Conservation (phyloP, 1,284 basidiomycete species). For the Trichosporon ovoides region DNA sequence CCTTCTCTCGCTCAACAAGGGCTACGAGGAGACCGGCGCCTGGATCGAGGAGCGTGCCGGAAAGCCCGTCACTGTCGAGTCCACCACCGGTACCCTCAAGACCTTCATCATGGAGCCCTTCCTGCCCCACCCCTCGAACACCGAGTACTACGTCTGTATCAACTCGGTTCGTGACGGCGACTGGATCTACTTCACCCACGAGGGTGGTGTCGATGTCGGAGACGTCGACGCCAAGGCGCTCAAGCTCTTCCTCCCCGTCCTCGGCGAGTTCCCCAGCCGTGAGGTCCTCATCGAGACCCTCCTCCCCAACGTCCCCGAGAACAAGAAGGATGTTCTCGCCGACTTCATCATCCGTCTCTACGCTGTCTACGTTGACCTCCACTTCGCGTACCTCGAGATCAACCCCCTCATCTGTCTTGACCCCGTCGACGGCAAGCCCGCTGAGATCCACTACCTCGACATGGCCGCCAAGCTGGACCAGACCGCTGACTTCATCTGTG, state of each 20-base stretch:
- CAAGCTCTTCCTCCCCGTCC: conserved; percentile 78
- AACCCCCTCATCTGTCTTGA: conserved; percentile 97
- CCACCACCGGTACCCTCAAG: conserved; percentile 87
- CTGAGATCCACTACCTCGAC: conserved; percentile 91
- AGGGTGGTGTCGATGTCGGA: conserved; percentile 97
- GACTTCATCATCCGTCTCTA: conserved; percentile 95
- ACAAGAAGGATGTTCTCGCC: conserved; percentile 78
- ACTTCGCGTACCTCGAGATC: conserved; percentile 95
- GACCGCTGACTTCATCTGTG: conserved; percentile 96
- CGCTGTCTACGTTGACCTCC: conserved; percentile 93
- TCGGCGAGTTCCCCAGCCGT: conserved; percentile 69
- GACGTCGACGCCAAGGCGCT: conserved; percentile 98
- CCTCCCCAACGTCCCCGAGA: conserved; percentile 68
- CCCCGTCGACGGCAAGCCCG: conserved; percentile 64
- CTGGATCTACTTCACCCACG: conserved; percentile 96
- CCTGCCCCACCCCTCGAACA: conserved; percentile 86
- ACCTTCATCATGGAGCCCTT: conserved; percentile 99
- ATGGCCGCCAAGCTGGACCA: conserved; percentile 99
- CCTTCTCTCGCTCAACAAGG: conserved; percentile 87
- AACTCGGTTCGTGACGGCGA: conserved; percentile 93
- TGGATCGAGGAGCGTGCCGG: conserved; percentile 91
- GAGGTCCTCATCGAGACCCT: conserved; percentile 67
- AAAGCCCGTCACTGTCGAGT: conserved; percentile 88
- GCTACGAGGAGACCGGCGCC: conserved; percentile 73
- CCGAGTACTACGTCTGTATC: conserved; percentile 98